Evolutionary conservation across 2,329 filamentous ascomycete genomes (phyloP).

Genomic region (Pseudocercospora pini-densiflorae): DNA sequence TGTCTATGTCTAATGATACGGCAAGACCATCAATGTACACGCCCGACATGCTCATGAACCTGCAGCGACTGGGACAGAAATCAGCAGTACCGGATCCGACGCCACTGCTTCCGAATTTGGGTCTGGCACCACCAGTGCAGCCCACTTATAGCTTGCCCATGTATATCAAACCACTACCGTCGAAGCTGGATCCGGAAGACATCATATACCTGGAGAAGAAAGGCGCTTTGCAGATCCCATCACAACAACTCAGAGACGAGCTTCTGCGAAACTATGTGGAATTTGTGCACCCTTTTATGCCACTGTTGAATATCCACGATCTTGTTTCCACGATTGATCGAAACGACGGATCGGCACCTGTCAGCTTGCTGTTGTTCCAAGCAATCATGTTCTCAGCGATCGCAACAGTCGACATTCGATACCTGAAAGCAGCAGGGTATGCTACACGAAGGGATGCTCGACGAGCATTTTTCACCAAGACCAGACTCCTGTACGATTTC

Average conservation of each 20-base stretch:
- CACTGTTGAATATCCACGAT: constrained; percentile 72
- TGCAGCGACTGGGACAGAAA: constrained; percentile 36
- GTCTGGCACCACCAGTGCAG: constrained; percentile 30
- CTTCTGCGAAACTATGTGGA: constrained; percentile 82
- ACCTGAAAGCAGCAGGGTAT: constrained; percentile 78
- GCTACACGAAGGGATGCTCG: constrained; percentile 77
- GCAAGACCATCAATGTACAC: constrained; percentile 32
- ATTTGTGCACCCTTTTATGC: constrained; percentile 94
- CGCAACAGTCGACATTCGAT: constrained; percentile 82
- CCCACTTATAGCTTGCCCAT: constrained; percentile 56
- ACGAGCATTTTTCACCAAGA: constrained; percentile 86
- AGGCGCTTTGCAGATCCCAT: constrained; percentile 79
- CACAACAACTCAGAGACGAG: constrained; percentile 72
- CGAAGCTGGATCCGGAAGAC: constrained; percentile 78
- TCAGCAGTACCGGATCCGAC: constrained; percentile 31
- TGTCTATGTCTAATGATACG: constrained; percentile 24
- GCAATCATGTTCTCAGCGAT: constrained; percentile 93
- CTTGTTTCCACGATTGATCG: constrained; percentile 65
- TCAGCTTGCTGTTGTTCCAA: constrained; percentile 88
- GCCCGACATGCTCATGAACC: constrained; percentile 38
- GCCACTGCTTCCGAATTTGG: constrained; percentile 31
- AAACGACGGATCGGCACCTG: constrained; percentile 69
- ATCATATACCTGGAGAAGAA: constrained; percentile 82
- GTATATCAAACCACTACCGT: constrained; percentile 80
- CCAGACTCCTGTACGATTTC: constrained; percentile 89